Base-by-base conservation (phyloP, 202 grass and related monocot genomes). In the Musa balbisiana region DNA sequence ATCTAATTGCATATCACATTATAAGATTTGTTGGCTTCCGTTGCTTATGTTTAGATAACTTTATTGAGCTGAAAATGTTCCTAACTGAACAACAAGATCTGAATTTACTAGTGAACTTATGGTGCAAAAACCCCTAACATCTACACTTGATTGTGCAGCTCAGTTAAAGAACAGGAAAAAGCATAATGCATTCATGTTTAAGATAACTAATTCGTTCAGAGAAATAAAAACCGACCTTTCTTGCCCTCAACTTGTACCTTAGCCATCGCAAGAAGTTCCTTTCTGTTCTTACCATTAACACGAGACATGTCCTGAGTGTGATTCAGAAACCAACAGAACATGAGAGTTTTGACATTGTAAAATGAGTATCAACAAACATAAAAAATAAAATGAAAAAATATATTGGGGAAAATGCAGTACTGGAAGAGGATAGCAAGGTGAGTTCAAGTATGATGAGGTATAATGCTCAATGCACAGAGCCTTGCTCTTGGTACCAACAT, bases 251-350 rank as follows among this genome's bases (percentile, higher is more conserved):
- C 94, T 88, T 98, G 94, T 50, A 94, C 85, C 88, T 98, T 98
- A 72, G 94, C 91, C 94, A 98, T 98, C 55, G 94, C 94, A 71
- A 92, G 83, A 82, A 98, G 91, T 82, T 98, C 94, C 80, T 98
- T 94, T 82, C 82, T 93, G 49, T 98, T 98, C 86, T 98, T 98
- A 65, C 94, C 94, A 82, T 88, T 94, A 80, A 98, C 89, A 80
- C 81, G 83, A 78, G 94, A 98, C 94, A 98, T 94, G 75, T 94
- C 94, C 94, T 98, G 24, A 73, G 19, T 17, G 50, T 77, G 62
- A 51, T 64, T 17, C 62, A 62, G 59, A 1, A 76, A 53, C 68
- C 24, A 87, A 78, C 72, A 68, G 81, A 76, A 59, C 73, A 79
- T 52, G 53, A 20, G 20, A 16, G 81, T 53, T 19, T n/a, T 86